Evolutionary conservation across 495 filamentous ascomycete genomes (phyloP).

Genomic region (Penicillium herquei): DNA sequence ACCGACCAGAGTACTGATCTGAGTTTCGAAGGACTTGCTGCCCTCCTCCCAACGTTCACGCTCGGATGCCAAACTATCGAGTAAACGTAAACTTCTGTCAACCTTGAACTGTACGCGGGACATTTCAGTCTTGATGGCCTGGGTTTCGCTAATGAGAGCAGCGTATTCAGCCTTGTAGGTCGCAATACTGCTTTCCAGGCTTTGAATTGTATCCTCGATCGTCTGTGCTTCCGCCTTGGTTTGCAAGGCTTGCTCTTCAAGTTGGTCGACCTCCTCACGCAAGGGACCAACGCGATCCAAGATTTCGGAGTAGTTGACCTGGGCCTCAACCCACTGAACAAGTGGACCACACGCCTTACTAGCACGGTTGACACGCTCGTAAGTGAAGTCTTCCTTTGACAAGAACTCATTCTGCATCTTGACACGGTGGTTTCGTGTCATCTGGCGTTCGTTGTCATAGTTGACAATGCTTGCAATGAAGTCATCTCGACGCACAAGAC

Average conservation of each 20-base stretch:
- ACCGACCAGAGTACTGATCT: constrained; percentile 93
- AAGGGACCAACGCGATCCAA: constrained; percentile 92
- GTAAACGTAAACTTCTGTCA: constrained; percentile 87
- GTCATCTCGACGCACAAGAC: constrained; percentile 83
- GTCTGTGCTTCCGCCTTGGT: constrained; percentile 93
- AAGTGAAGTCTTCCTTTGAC: constrained; percentile 90
- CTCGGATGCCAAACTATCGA: constrained; percentile 93
- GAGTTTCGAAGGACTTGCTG: constrained; percentile 95
- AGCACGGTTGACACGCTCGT: constrained; percentile 90
- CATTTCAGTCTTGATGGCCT: constrained; percentile 98
- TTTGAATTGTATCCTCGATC: constrained; percentile 80
- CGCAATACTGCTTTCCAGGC: constrained; percentile 84
- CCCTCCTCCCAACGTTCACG: constrained; percentile 90
- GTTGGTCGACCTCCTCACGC: constrained; percentile 80
- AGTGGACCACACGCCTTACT: constrained; percentile 96
- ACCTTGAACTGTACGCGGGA: constrained; percentile 95
- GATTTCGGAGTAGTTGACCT: constrained; percentile 97
- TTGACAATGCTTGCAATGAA: constrained; percentile 98
- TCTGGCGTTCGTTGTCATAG: constrained; percentile 93
- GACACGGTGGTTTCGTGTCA: constrained; percentile 76
- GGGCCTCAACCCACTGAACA: constrained; percentile 95
- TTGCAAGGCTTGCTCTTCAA: constrained; percentile 85
- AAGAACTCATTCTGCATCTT: constrained; percentile 94
- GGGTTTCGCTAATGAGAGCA: constrained; percentile 91
- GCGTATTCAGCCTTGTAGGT: constrained; percentile 98